These are phyloP conservation scores for Botrytis porri DNA, from an alignment of 2,329 filamentous ascomycete genomes.

Conservation along the genomic window DNA sequence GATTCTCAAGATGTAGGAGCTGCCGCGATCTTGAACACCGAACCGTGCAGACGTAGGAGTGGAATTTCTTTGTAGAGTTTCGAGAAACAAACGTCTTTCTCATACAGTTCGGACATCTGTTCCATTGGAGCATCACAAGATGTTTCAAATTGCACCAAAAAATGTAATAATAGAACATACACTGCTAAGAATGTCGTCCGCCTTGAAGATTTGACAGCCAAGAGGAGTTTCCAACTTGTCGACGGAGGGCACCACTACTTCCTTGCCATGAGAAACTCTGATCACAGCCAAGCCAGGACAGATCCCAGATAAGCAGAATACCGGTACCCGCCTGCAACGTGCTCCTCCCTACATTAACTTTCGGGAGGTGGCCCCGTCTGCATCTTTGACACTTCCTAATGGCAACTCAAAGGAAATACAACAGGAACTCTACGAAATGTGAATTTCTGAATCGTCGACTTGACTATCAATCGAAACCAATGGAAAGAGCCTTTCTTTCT, in stretches of 20 bases:
- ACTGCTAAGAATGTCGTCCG: not conserved
- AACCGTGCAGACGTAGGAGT: not conserved
- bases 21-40: not conserved
- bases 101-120: not conserved
- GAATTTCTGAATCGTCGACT: not conserved
- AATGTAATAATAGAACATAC: not conserved
- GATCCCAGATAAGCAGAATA: not conserved
- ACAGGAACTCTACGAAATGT: not conserved
- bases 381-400: conserved; percentile 7
- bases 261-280: not conserved
- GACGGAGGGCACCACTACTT: not conserved
- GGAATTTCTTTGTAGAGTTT: not conserved
- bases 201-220: not conserved
- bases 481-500: not conserved
- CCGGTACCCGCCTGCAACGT: not conserved
- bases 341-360: conserved; percentile 1
- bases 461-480: not conserved
- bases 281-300: not conserved
- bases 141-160: conserved; percentile 4
- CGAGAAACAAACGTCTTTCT: not conserved
- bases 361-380: not conserved
- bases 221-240: not conserved
- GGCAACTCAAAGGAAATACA: not conserved
- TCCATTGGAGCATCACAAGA: not conserved
- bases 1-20: not conserved